These are phyloP conservation scores for Colletotrichum incanum DNA, from an alignment of 2,329 filamentous ascomycete genomes.

Conservation along the genomic window DNA sequence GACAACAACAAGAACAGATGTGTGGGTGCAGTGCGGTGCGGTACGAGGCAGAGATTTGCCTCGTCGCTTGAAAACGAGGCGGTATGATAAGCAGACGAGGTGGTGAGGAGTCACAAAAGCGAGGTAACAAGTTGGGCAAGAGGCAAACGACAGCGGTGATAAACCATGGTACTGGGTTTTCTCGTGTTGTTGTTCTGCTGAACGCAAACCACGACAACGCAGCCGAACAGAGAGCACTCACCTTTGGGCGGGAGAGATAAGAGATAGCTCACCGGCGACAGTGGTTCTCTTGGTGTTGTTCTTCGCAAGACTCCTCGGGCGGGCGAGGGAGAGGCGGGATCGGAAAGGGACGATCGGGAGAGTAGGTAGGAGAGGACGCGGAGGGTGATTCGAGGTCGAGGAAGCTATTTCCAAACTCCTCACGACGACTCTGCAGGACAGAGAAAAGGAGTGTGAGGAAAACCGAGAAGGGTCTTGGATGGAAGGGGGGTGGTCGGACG, in stretches of 20 bases:
- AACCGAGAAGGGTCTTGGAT: slow-evolving; percentile 38
- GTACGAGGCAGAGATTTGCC: slow-evolving; percentile 20
- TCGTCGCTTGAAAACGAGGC: slow-evolving; percentile 16
- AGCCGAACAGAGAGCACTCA: slow-evolving; percentile 35
- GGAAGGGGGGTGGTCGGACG: slow-evolving; percentile 46
- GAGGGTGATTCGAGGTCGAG: slow-evolving; percentile 31
- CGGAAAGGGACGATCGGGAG: slow-evolving; percentile 1
- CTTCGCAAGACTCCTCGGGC: slow-evolving; percentile 5
- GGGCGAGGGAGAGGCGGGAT: neutral
- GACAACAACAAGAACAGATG: slow-evolving; percentile 4
- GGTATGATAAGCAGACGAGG: slow-evolving; percentile 22
- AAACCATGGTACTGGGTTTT: slow-evolving; percentile 14
- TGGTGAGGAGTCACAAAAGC: slow-evolving; percentile 32
- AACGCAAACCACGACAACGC: slow-evolving; percentile 19
- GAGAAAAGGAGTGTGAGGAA: slow-evolving; percentile 44
- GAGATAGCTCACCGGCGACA: slow-evolving; percentile 28
- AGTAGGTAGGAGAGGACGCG: slow-evolving; percentile 11
- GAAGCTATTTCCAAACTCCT: slow-evolving; percentile 44
- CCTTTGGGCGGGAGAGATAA: slow-evolving; percentile 21
- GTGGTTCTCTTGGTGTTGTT: slow-evolving; percentile 18
- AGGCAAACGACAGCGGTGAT: slow-evolving; percentile 25
- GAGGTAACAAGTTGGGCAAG: slow-evolving; percentile 29
- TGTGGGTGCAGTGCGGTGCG: slow-evolving; percentile 1
- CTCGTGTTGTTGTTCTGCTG: slow-evolving; percentile 16
- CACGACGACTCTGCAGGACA: slow-evolving; percentile 41